Evolutionary conservation across 2,329 filamentous ascomycete genomes (phyloP).

Genomic region (Apiospora malaysiana): DNA sequence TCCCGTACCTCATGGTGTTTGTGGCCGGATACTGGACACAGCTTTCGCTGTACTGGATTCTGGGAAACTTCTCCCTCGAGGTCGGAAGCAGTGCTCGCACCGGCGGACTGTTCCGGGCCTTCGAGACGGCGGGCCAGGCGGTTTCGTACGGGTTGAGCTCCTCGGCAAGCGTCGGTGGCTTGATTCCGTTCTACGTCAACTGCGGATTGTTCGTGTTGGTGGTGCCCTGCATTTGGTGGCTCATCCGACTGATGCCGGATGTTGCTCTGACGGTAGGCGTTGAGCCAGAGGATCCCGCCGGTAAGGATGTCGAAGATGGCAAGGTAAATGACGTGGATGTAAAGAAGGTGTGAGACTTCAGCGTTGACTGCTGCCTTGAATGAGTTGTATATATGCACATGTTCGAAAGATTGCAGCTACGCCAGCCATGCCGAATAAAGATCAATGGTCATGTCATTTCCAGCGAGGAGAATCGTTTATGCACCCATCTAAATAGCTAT

Average conservation of each 20-base stretch:
- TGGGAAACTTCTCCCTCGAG: conserved; percentile 38
- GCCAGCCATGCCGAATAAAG: too few species aligned
- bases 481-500: too few species aligned
- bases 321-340: not conserved
- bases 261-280: not conserved
- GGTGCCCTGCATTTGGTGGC: conserved; percentile 26
- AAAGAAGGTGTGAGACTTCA: not conserved
- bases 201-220: conserved; percentile 24
- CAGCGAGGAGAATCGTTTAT: too few species aligned
- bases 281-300: not conserved
- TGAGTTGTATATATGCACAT: too few species aligned
- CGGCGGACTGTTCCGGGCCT: conserved; percentile 27
- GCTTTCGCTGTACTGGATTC: conserved; percentile 37
- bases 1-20: conserved; percentile 20
- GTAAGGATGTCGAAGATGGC: not conserved
- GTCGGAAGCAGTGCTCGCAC: conserved; percentile 32
- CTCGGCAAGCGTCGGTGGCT: not conserved
- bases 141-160: conserved; percentile 31
- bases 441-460: too few species aligned
- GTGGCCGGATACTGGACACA: conserved; percentile 22
- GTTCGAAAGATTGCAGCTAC: too few species aligned
- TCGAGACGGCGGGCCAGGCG: conserved; percentile 27
- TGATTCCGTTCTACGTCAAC: conserved; percentile 28
- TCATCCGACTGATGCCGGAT: conserved; percentile 24
- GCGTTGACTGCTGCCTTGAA: too few species aligned